A percentile compares a stretch with the other conserved stretches of the same genome.
phyloP scores from a whole-genome alignment of 2,329 filamentous ascomycete genomes.

The Kalmusia sp. region DNA sequence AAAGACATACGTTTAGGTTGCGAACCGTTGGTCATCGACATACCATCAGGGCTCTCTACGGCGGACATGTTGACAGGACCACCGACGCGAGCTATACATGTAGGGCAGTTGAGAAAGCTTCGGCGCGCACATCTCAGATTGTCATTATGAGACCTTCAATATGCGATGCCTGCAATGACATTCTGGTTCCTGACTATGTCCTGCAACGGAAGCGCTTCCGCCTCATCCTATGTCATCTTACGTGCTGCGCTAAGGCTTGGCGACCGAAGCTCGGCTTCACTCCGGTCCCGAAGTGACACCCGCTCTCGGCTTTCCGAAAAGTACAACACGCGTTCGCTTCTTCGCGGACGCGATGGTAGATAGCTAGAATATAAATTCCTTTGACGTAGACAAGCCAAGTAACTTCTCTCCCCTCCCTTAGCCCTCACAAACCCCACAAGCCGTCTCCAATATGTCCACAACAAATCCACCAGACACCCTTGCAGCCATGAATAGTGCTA shows the following conservation, averaged over 20 bases:
- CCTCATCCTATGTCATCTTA: slow-evolving; percentile 7
- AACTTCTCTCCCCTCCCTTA: too few species aligned
- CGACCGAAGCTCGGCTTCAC: not conserved
- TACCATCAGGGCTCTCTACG: slow-evolving; percentile 29
- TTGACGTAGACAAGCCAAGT: too few species aligned
- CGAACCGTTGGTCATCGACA: slow-evolving; percentile 23
- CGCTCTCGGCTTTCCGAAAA: too few species aligned
- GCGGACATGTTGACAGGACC: slow-evolving; percentile 32
- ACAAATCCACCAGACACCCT: not conserved
- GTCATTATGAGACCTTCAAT: slow-evolving; percentile 4
- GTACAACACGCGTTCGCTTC: too few species aligned
- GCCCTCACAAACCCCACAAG: not conserved
- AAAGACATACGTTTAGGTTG: slow-evolving; percentile 37
- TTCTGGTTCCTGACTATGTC: slow-evolving; percentile 9
- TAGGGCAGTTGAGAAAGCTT: not conserved
- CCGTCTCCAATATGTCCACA: not conserved
- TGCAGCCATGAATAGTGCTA: slow-evolving; percentile 5
- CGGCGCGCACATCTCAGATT: slow-evolving; percentile 4
- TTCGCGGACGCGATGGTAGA: too few species aligned
- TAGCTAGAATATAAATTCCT: too few species aligned
- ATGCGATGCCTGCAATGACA: not conserved
- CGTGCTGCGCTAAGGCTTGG: not conserved
- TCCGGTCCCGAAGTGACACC: too few species aligned
- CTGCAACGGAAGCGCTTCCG: slow-evolving; percentile 13
- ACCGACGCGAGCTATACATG: slow-evolving; percentile 8